Conservation (phyloP, 768 basidiomycete genomes). For the Collybiopsis confluens region DNA sequence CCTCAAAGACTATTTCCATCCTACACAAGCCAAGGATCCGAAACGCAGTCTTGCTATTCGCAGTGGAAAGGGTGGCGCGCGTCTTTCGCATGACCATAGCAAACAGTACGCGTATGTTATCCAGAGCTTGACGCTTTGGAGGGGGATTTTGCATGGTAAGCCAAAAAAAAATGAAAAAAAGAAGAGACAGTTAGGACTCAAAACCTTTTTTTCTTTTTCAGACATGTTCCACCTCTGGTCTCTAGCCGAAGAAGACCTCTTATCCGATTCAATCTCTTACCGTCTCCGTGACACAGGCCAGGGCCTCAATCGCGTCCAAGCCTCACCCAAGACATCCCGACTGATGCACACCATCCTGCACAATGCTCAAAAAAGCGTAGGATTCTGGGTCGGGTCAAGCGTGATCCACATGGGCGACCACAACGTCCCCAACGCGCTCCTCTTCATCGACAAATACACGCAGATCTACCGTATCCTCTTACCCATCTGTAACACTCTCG, state of each 20-base stretch:
- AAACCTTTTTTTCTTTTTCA: slow-evolving; percentile 28
- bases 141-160: slow-evolving; percentile 79
- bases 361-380: slow-evolving; percentile 77
- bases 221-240: slow-evolving; percentile 90
- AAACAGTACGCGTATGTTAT: slow-evolving; percentile 85
- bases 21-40: slow-evolving; percentile 59
- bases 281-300: slow-evolving; percentile 86
- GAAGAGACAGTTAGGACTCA: too few species aligned
- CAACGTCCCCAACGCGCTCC: slow-evolving; percentile 77
- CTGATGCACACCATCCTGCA: slow-evolving; percentile 88
- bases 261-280: slow-evolving; percentile 72
- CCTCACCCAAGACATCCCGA: slow-evolving; percentile 82
- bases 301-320: slow-evolving; percentile 86
- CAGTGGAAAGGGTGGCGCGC: slow-evolving; percentile 74
- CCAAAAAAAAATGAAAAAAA: too few species aligned
- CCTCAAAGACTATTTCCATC: slow-evolving; percentile 73
- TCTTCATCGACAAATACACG: slow-evolving; percentile 92
- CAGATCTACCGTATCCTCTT: slow-evolving; percentile 88
- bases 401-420: slow-evolving; percentile 91
- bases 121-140: slow-evolving; percentile 84
- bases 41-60: slow-evolving; percentile 74
- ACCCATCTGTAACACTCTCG: slow-evolving; percentile 79
- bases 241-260: slow-evolving; percentile 73
- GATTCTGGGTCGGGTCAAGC: slow-evolving; percentile 80
- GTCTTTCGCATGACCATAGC: slow-evolving; percentile 78